A percentile compares a stretch with the other conserved stretches of the same genome.
These are phyloP conservation scores for Gelatoporia subvermispora DNA, from an alignment of 768 basidiomycete species.

Conservation along the genomic window DNA sequence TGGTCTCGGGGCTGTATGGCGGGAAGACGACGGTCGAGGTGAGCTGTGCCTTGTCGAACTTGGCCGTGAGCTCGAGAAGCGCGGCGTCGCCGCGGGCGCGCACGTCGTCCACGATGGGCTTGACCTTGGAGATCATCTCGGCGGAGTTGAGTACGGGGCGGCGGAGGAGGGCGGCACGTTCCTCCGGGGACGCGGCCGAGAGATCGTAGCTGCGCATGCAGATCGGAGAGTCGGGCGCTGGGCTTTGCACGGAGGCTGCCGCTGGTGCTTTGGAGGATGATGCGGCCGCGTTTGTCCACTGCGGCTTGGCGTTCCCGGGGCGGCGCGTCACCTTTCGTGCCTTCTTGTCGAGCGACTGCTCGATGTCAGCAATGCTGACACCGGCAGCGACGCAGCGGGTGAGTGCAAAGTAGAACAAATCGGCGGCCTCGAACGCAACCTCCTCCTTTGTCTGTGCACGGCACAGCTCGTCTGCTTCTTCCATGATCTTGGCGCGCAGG, in stretches of 20 bases:
- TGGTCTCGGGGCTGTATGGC: slow-evolving; percentile 67
- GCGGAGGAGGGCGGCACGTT: slow-evolving; percentile 68
- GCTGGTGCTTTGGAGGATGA: slow-evolving; percentile 15
- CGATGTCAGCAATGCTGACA: slow-evolving; percentile 79
- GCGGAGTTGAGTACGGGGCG: slow-evolving; percentile 86
- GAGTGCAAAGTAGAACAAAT: slow-evolving; percentile 89
- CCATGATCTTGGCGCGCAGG: slow-evolving; percentile 92
- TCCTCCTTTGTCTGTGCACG: slow-evolving; percentile 72
- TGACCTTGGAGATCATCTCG: slow-evolving; percentile 90
- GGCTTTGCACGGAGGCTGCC: slow-evolving; percentile 18
- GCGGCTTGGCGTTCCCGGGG: slow-evolving; percentile 88
- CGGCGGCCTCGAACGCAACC: slow-evolving; percentile 92
- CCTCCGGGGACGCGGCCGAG: slow-evolving; percentile 37
- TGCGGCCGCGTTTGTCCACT: slow-evolving; percentile 42
- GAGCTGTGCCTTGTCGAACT: slow-evolving; percentile 83
- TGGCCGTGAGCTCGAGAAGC: slow-evolving; percentile 83
- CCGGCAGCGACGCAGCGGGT: slow-evolving; percentile 81
- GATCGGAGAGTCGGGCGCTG: slow-evolving; percentile 43
- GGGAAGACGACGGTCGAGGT: slow-evolving; percentile 68
- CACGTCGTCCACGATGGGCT: slow-evolving; percentile 89
- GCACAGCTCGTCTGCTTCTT: slow-evolving; percentile 98
- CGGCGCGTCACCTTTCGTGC: slow-evolving; percentile 83
- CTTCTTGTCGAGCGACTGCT: slow-evolving; percentile 77
- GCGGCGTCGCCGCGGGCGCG: slow-evolving; percentile 81
- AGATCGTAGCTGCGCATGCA: slow-evolving; percentile 75